Percentiles rank a stretch among this genome's conserved stretches.
These are phyloP conservation scores for Hsuehochloa calcarea DNA, from an alignment of 176 grass and related monocot genomes.

Conservation along the genomic window DNA sequence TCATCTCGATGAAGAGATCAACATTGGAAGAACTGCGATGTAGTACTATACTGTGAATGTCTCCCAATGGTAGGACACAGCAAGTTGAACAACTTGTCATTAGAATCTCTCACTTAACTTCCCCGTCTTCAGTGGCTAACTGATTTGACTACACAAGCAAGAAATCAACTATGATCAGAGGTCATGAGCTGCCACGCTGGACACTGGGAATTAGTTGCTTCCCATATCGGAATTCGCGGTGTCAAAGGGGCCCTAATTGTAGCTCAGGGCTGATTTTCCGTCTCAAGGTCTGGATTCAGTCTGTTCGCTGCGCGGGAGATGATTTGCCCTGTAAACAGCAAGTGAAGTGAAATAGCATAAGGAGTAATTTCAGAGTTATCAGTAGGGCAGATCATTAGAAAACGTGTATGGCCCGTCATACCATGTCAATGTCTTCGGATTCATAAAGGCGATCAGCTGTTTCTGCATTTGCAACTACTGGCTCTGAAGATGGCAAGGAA, in stretches of 20 bases:
- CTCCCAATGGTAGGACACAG: neutral
- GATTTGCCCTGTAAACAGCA: constrained; percentile 32
- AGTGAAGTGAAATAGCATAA: neutral
- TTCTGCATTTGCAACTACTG: neutral
- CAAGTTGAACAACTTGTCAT: neutral
- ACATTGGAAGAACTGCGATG: neutral
- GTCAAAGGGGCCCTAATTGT: neutral
- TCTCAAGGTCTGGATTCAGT: constrained; percentile 4
- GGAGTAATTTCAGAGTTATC: neutral
- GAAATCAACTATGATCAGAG: neutral
- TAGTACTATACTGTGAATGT: neutral
- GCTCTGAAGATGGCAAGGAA: neutral
- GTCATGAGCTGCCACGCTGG: neutral
- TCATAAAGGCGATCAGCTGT: neutral
- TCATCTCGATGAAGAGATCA: neutral
- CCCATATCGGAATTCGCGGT: neutral
- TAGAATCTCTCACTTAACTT: neutral
- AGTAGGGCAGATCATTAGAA: neutral
- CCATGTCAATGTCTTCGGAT: constrained; percentile 31
- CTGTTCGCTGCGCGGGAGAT: neutral
- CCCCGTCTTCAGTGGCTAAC: neutral
- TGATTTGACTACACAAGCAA: neutral
- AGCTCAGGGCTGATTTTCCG: constrained; percentile 11
- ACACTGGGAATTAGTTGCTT: neutral
- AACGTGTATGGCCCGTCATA: neutral